Evolutionary conservation across 2,329 filamentous ascomycete species (phyloP).

Genomic region (Myrmaecium sp.): DNA sequence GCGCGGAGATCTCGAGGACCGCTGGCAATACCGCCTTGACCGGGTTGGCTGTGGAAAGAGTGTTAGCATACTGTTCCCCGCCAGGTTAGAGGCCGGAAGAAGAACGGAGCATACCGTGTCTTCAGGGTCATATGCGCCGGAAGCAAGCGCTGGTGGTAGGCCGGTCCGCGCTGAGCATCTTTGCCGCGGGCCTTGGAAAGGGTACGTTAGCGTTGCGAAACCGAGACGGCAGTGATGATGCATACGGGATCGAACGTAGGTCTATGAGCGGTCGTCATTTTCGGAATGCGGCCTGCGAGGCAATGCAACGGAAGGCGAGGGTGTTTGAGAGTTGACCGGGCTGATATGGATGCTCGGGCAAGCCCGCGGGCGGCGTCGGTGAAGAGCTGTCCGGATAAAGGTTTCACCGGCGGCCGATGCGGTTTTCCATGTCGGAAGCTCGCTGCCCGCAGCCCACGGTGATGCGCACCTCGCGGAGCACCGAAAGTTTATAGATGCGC

Average conservation of each 20-base stretch:
- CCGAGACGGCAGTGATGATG: slow-evolving; percentile 2
- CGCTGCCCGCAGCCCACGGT: no score
- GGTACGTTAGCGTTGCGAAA: slow-evolving; percentile 10
- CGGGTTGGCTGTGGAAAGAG: slow-evolving; percentile 45
- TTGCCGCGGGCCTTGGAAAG: slow-evolving; percentile 63
- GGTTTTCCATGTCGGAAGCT: no score
- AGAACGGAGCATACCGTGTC: slow-evolving; percentile 42
- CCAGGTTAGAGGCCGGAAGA: background rate
- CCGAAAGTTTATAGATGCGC: no score
- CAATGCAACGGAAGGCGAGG: background rate
- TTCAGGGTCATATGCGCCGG: slow-evolving; percentile 91
- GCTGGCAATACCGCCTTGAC: slow-evolving; percentile 64
- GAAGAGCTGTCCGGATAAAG: slow-evolving; percentile 1
- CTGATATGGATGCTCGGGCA: no score
- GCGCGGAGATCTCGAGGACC: slow-evolving; percentile 65
- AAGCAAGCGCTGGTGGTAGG: slow-evolving; percentile 89
- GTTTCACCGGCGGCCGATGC: slow-evolving; percentile 3
- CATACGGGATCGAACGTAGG: slow-evolving; percentile 90
- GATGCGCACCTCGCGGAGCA: no score
- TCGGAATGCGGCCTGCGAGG: no score
- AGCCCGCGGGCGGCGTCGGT: background rate
- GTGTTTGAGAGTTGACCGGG: background rate
- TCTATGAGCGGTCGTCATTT: slow-evolving; percentile 46
- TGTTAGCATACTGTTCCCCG: no score
- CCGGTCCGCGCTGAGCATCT: slow-evolving; percentile 81